Conservation (phyloP, 228 moss, liverwort and hornwort genomes). For the Sphagnum magellanicum region DNA sequence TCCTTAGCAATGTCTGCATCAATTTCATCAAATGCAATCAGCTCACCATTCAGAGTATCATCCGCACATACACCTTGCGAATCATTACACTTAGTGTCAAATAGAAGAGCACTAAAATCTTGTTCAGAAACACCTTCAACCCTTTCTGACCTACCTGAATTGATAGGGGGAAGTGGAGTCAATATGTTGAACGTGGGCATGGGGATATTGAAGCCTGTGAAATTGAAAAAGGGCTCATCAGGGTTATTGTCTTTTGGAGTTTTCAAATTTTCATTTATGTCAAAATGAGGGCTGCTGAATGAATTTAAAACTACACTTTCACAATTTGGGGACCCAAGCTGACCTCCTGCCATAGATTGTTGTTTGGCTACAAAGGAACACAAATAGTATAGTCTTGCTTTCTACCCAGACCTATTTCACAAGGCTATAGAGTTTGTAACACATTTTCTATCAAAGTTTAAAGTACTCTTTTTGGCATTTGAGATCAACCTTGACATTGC, state of each 20-base stretch:
- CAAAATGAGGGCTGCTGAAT: constrained; percentile 91
- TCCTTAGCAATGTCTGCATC: constrained; percentile 89
- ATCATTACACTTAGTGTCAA: constrained; percentile 69
- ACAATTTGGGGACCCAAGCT: constrained; percentile 87
- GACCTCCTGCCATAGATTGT: constrained; percentile 70
- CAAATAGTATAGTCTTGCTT: too few relatives aligned
- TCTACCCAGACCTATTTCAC: too few relatives aligned
- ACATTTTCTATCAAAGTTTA: too few relatives aligned
- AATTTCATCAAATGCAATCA: constrained; percentile 98
- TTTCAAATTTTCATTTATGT: constrained; percentile 90
- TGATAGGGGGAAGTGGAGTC: constrained; percentile 66
- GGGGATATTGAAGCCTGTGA: constrained; percentile 85
- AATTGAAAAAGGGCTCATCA: constrained; percentile 90
- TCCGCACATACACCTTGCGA: constrained; percentile 68
- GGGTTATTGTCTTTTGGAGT: constrained; percentile 75
- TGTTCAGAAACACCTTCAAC: constrained; percentile 63
- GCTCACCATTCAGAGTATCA: constrained; percentile 76
- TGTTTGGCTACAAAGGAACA: neutral
- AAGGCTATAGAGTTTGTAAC: too few relatives aligned
- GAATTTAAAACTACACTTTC: constrained; percentile 78
- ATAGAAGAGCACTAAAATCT: constrained; percentile 79
- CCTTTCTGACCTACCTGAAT: constrained; percentile 38
- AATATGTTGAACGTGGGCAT: constrained; percentile 77
- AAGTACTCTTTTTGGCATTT: too few relatives aligned
- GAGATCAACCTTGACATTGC: too few relatives aligned